A percentile compares a stretch with the other conserved stretches of the same genome.
Evolutionary conservation across 371 early-diverging fungal genomes (phyloP).

Genomic region (Apophysomyces sp.): DNA sequence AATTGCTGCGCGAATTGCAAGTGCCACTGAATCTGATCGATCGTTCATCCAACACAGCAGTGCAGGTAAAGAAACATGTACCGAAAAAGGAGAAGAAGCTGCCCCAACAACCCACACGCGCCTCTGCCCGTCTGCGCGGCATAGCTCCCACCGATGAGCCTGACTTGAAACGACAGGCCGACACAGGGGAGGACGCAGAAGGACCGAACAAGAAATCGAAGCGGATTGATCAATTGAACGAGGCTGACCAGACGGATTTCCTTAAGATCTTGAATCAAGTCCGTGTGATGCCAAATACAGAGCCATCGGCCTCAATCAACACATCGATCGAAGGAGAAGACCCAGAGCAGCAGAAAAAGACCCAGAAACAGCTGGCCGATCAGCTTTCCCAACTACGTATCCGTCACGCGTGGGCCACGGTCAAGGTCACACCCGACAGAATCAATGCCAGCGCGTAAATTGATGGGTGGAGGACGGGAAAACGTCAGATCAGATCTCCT

Average conservation of each 20-base stretch:
- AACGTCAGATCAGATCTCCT: not conserved
- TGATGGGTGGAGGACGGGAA: not conserved
- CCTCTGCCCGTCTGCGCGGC: constrained; percentile 45
- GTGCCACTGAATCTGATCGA: constrained; percentile 15
- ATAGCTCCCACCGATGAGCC: constrained; percentile 17
- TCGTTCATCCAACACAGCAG: not conserved
- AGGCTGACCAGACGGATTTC: constrained; percentile 21
- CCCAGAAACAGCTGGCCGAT: constrained; percentile 6
- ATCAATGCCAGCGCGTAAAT: constrained; percentile 45
- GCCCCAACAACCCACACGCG: constrained; percentile 23
- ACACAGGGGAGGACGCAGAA: not conserved
- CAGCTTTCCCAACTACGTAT: constrained; percentile 20
- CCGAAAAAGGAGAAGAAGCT: constrained; percentile 21
- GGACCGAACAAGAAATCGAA: constrained; percentile 12
- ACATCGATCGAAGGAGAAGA: constrained; percentile 10
- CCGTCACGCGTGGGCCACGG: constrained; percentile 50
- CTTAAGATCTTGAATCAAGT: constrained; percentile 18
- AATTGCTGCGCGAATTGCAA: constrained; percentile 31
- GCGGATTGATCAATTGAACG: constrained; percentile 25
- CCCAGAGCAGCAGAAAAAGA: constrained; percentile 9
- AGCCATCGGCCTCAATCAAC: constrained; percentile 1
- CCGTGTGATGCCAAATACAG: constrained; percentile 18
- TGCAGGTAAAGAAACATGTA: constrained; percentile 14
- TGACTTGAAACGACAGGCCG: constrained; percentile 7
- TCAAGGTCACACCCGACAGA: constrained; percentile 61